phyloP scores from a whole-genome alignment of 208 protist species.

The Crithidia brevicula region DNA sequence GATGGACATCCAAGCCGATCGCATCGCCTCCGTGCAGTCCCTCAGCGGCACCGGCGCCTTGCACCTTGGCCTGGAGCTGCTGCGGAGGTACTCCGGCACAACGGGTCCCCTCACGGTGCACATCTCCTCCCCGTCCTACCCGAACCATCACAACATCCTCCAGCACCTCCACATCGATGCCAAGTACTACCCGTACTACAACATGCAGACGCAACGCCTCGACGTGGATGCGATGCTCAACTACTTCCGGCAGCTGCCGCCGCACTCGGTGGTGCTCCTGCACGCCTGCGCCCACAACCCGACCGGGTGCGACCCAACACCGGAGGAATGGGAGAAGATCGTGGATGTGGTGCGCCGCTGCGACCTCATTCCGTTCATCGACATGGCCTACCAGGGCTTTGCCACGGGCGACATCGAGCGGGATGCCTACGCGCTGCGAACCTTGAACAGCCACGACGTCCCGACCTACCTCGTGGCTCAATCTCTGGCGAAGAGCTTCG shows the following conservation, averaged over 20 bases:
- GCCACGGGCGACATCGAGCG: slow-evolving; percentile 93
- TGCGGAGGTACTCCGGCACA: slow-evolving; percentile 35
- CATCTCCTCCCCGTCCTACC: slow-evolving; percentile 71
- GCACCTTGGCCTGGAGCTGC: slow-evolving; percentile 67
- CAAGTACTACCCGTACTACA: slow-evolving; percentile 76
- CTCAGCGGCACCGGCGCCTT: slow-evolving; percentile 87
- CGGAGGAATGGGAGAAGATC: slow-evolving; percentile 93
- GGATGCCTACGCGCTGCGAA: slow-evolving; percentile 87
- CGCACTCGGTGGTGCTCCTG: slow-evolving; percentile 92
- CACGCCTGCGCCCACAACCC: slow-evolving; percentile 99
- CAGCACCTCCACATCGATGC: slow-evolving; percentile 45
- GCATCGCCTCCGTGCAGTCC: slow-evolving; percentile 81
- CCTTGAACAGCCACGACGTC: slow-evolving; percentile 50
- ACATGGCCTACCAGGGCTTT: slow-evolving; percentile 97
- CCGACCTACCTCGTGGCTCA: slow-evolving; percentile 90
- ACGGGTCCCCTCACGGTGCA: slow-evolving; percentile 36
- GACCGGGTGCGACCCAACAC: slow-evolving; percentile 96
- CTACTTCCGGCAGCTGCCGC: slow-evolving; percentile 55
- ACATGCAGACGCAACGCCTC: slow-evolving; percentile 58
- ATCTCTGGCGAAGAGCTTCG: slow-evolving; percentile 98
- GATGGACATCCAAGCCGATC: slow-evolving; percentile 26
- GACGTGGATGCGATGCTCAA: slow-evolving; percentile 76
- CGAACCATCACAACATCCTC: slow-evolving; percentile 81
- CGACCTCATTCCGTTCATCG: slow-evolving; percentile 92
- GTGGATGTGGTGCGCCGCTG: slow-evolving; percentile 70